These are phyloP conservation scores for Pilasporangium apinafurcum DNA, from an alignment of 352 stramenopile genomes.

Conservation along the genomic window DNA sequence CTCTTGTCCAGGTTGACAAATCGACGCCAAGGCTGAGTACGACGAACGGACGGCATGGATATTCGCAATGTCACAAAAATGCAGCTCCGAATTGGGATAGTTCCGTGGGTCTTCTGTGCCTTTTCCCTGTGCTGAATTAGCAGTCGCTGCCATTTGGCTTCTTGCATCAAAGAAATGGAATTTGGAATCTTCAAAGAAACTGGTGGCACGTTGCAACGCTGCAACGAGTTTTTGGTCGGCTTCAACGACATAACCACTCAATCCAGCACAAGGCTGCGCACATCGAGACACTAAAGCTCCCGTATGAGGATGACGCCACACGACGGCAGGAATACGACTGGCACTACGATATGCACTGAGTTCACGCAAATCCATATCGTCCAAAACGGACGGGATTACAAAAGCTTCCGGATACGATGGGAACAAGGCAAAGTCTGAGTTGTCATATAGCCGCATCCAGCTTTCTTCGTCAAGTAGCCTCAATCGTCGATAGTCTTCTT, in stretches of 20 bases:
- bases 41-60: constrained; percentile 96
- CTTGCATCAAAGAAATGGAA: constrained; percentile 85
- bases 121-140: constrained; percentile 84
- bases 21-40: constrained; percentile 61
- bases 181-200: constrained; percentile 42
- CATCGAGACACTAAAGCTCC: constrained; percentile 87
- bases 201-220: constrained; percentile 64
- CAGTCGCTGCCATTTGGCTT: constrained; percentile 80
- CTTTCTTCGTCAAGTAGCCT: constrained; percentile 74
- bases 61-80: constrained; percentile 99
- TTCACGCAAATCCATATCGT: constrained; percentile 86
- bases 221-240: constrained; percentile 78
- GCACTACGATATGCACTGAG: constrained; percentile 92
- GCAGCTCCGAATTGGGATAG: constrained; percentile 93
- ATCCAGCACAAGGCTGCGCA: constrained; percentile 74
- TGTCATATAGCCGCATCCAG: constrained; percentile 84
- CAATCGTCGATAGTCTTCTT: constrained; percentile 75
- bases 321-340: constrained; percentile 90
- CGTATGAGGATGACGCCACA: constrained; percentile 90
- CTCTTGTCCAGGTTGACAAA: constrained; percentile 77
- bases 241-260: constrained; percentile 77
- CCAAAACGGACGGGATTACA: constrained; percentile 88
- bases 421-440: constrained; percentile 86
- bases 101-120: constrained; percentile 90
- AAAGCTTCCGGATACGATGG: constrained; percentile 93